A percentile compares a stretch with the other conserved stretches of the same genome.
Evolutionary conservation across 1,284 basidiomycete genomes (phyloP).

Genomic region (Ceratobasidium sp.): DNA sequence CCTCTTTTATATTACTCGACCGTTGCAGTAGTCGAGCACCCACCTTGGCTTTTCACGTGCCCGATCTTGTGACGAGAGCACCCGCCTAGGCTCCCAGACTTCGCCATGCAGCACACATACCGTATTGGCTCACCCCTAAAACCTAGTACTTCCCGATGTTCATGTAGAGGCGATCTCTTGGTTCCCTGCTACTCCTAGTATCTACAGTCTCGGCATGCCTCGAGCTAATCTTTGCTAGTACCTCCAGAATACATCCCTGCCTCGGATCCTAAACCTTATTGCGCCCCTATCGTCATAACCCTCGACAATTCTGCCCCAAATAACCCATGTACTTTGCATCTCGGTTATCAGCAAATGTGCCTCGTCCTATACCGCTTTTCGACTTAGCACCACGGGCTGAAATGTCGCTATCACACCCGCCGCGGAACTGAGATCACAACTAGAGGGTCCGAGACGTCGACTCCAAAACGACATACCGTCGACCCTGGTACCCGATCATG

Average conservation of each 20-base stretch:
- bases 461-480: background rate
- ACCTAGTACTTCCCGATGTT: background rate
- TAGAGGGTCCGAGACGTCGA: background rate
- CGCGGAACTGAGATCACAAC: background rate
- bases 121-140: background rate
- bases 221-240: background rate
- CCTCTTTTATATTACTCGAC: no score
- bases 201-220: background rate
- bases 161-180: background rate
- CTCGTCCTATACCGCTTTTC: background rate
- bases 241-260: background rate
- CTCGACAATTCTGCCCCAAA: background rate
- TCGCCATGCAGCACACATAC: no score
- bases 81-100: no score
- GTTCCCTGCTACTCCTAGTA: background rate
- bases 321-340: no score
- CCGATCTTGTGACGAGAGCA: no score
- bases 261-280: background rate
- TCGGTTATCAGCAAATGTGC: background rate
- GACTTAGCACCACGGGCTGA: background rate
- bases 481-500: no score
- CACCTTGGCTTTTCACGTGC: no score
- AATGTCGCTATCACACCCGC: background rate
- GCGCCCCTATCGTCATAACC: background rate
- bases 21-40: no score